phyloP scores from a whole-genome alignment of 257 asterid species.

The Salvia hispanica region DNA sequence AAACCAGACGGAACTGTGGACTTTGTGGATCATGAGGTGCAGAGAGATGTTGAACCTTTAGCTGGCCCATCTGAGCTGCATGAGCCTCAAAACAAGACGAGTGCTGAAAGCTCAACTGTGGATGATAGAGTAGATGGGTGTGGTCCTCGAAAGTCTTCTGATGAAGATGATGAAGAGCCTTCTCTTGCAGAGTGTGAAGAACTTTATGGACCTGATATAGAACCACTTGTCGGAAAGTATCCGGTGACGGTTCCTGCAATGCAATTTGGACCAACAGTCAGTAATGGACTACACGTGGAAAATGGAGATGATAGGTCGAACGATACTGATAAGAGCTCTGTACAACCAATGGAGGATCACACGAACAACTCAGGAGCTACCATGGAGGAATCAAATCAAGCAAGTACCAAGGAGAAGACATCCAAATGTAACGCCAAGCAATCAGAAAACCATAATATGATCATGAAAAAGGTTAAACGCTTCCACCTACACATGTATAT shows the following conservation, averaged over 20 bases:
- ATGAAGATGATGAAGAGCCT: slow-evolving; percentile 51
- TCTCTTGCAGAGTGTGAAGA: slow-evolving; percentile 85
- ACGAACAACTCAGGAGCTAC: slow-evolving; percentile 32
- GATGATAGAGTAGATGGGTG: slow-evolving; percentile 32
- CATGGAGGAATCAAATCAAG: slow-evolving; percentile 37
- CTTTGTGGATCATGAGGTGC: slow-evolving; percentile 29
- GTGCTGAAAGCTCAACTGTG: slow-evolving; percentile 35
- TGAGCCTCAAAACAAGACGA: slow-evolving; percentile 35
- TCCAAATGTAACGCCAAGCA: slow-evolving; percentile 43
- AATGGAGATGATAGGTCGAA: slow-evolving; percentile 34
- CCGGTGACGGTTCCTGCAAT: slow-evolving; percentile 48
- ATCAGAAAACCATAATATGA: slow-evolving; percentile 42
- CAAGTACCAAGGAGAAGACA: slow-evolving; percentile 39
- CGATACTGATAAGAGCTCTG: slow-evolving; percentile 35
- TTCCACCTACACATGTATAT: not conserved
- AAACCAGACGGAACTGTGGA: slow-evolving; percentile 43
- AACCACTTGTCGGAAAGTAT: slow-evolving; percentile 54
- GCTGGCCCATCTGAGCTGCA: slow-evolving; percentile 32
- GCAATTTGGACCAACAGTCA: slow-evolving; percentile 33
- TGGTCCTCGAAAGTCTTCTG: slow-evolving; percentile 40
- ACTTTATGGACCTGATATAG: slow-evolving; percentile 91
- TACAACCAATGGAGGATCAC: slow-evolving; percentile 30
- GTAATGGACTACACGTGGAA: slow-evolving; percentile 32
- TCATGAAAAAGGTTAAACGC: slow-evolving; percentile 49
- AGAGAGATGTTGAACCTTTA: slow-evolving; percentile 38